These are phyloP conservation scores for Geotrichum ghanense DNA, from an alignment of 805 yeast species.

Conservation along the genomic window DNA sequence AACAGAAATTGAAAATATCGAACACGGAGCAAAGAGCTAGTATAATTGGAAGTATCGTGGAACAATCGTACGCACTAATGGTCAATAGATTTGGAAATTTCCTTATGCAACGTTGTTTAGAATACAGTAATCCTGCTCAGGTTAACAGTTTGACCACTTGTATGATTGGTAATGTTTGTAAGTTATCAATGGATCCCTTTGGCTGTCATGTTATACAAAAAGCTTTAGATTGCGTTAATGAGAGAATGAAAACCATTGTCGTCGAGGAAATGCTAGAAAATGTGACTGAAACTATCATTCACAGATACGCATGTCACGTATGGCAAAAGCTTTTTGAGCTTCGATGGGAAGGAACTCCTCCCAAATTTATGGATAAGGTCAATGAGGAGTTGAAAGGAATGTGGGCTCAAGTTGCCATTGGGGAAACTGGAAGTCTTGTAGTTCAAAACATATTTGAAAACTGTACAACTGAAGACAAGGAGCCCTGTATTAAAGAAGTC, in stretches of 20 bases:
- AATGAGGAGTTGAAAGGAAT: constrained; percentile 23
- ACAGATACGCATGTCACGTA: constrained; percentile 32
- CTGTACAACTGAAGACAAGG: constrained; percentile 23
- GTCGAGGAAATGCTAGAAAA: constrained; percentile 28
- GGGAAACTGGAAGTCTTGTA: constrained; percentile 27
- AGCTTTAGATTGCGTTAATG: constrained; percentile 26
- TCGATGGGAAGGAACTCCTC: constrained; percentile 21
- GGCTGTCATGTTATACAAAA: constrained; percentile 34
- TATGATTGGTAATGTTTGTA: constrained; percentile 23
- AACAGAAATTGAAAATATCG: constrained; percentile 28
- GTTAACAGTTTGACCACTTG: constrained; percentile 16
- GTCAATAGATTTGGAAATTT: constrained; percentile 32
- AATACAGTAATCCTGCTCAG: constrained; percentile 24
- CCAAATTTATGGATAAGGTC: constrained; percentile 21
- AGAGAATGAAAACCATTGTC: constrained; percentile 19
- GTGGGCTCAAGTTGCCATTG: constrained; percentile 26
- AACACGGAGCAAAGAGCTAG: constrained; percentile 20
- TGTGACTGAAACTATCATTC: constrained; percentile 24
- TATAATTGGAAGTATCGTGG: constrained; percentile 23
- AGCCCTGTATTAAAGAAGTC: constrained; percentile 24
- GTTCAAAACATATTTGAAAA: constrained; percentile 29
- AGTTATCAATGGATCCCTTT: constrained; percentile 27
- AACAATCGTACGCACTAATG: constrained; percentile 25
- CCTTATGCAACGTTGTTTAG: constrained; percentile 30
- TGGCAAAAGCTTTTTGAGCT: constrained; percentile 34